Evolutionary conservation across 768 basidiomycete species (phyloP).

Genomic region (Rhizopogon sp.): DNA sequence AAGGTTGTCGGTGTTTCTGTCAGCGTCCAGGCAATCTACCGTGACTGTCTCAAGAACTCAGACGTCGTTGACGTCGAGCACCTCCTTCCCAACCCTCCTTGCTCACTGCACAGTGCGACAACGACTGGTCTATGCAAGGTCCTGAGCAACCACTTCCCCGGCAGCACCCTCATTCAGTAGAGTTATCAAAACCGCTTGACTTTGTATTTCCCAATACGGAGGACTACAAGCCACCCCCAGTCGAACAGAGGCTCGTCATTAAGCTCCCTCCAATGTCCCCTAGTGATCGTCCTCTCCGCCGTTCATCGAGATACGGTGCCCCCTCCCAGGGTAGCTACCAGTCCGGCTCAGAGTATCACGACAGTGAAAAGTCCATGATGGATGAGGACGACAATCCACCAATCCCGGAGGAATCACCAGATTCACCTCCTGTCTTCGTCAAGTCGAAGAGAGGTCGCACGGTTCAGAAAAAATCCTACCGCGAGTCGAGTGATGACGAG

Average conservation of each 20-base stretch:
- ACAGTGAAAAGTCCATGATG: conserved; percentile 27
- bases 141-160: conserved; percentile 1
- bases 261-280: conserved; percentile 19
- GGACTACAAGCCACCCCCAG: not conserved
- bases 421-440: conserved; percentile 10
- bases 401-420: not conserved
- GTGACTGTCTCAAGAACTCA: not conserved
- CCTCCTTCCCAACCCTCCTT: not conserved
- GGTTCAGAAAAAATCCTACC: conserved; percentile 34
- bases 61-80: not conserved
- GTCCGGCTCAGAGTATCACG: conserved; percentile 28
- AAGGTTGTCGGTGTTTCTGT: conserved; percentile 19
- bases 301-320: conserved; percentile 18
- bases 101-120: not conserved
- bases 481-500: conserved; percentile 46
- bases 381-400: conserved; percentile 17
- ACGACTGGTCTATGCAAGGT: conserved; percentile 8
- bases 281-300: conserved; percentile 13
- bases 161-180: not conserved
- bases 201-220: not conserved
- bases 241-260: conserved; percentile 7
- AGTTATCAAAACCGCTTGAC: not conserved
- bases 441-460: conserved; percentile 37
- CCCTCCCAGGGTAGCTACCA: conserved; percentile 17
- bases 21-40: conserved; percentile 9